Evolutionary conservation across 768 basidiomycete species (phyloP), one percentile per base, ranked within the genome.

Genomic region (Antrodiella citrinella): DNA sequence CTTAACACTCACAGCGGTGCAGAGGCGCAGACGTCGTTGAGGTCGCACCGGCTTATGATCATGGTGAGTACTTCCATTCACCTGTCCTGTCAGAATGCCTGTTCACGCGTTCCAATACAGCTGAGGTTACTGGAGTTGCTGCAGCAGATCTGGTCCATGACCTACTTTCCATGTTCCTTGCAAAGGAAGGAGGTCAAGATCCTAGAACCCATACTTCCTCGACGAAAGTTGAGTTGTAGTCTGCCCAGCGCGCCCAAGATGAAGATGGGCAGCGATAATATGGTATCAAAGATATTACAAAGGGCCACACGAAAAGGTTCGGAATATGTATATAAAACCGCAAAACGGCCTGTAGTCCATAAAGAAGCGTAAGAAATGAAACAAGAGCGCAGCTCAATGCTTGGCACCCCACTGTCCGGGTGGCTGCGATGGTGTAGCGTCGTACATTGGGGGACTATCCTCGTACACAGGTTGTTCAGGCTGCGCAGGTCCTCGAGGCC

Each of bases 11-110:
- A 23, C 49, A 56, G 18, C 50, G 1, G 30, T 42, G 11, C 59
- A 83, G 84, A 26, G 86, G 84, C 24, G 80, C 78, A 5, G 85
- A 87, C 59, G 66, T 87, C 46, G 82, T 88, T 23, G 85, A 86
- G 63, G 86, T 89, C 24, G 68, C 84, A 1, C 85, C 86, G 9
- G 78, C 82, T 13, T 86, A 87, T 63, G 85, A 85, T 64, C 72
- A 80, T 53, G 84, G 82, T 81, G 51, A 42, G 71, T 57, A n/a
- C 39, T 39, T 39, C 48, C 41, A 45, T 44, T 20, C 15, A 11
- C 23, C n/a, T 38, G 35, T 10, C 18, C 18, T 38, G 18, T 38
- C 10, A 10, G 18, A 18, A 18, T 38, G 10, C 35, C 10, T 38
- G 47, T 15, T 38, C 18, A 5, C 11, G 18, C 10, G 38, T 25